A percentile compares a stretch with the other conserved stretches of the same genome.
Evolutionary conservation across 352 stramenopile species (phyloP).

Genomic region (Phytophthora syringae): DNA sequence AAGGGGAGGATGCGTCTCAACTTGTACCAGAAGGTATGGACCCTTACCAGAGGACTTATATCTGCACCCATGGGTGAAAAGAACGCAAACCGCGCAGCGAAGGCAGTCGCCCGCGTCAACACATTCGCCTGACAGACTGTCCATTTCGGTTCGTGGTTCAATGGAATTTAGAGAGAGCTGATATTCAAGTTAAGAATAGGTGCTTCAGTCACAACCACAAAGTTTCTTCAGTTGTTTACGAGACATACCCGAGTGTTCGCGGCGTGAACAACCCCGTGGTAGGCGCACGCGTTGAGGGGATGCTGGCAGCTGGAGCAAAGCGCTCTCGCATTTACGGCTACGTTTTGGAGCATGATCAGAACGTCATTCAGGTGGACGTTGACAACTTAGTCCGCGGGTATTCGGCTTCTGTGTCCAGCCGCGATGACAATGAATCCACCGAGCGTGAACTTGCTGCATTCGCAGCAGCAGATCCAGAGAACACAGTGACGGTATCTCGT

Average conservation of each 20-base stretch:
- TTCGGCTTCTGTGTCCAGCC: neutral
- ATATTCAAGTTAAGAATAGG: constrained; percentile 12
- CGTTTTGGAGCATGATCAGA: constrained; percentile 22
- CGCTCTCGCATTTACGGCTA: constrained; percentile 20
- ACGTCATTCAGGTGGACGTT: constrained; percentile 25
- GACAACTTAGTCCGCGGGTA: constrained; percentile 23
- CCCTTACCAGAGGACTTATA: constrained; percentile 14
- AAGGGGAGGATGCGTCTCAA: neutral
- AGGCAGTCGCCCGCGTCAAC: constrained; percentile 5
- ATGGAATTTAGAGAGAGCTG: neutral
- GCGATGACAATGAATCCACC: constrained; percentile 16
- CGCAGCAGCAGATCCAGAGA: neutral
- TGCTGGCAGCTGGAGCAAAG: constrained; percentile 16
- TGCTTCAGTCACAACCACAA: constrained; percentile 16
- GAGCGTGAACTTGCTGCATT: constrained; percentile 2
- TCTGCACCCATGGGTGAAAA: constrained; percentile 22
- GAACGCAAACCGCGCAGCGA: neutral
- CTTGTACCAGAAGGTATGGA: constrained; percentile 3
- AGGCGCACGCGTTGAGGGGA: constrained; percentile 7
- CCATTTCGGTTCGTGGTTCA: too few species aligned
- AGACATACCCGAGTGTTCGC: neutral
- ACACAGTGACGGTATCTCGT: neutral
- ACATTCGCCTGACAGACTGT: constrained; percentile 12
- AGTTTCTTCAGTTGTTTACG: neutral
- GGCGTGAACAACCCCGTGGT: neutral